Base-by-base conservation (phyloP, 2,329 filamentous ascomycete genomes). In the Diaporthe sp. region DNA sequence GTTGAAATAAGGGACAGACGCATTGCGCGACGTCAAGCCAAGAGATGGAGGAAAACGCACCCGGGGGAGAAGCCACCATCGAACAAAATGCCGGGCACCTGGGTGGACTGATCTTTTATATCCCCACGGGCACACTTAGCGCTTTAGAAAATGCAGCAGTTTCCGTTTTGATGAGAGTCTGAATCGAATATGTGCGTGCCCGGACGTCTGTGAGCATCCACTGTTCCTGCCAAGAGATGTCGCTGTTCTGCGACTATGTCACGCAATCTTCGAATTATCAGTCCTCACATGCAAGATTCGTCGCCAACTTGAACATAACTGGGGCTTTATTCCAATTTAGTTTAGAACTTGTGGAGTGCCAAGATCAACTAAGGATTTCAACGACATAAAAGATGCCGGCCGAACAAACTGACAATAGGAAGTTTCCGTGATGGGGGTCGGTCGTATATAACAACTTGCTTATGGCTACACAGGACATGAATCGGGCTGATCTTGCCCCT, bases 271-370 rank as follows among this genome's bases (percentile, higher is more conserved):
- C 34, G 6, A 69, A 28, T 69, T 69, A 15, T 53, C n/a, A 55
- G n/a, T 42, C 65, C 65, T 69, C 49, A 37, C 4, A 69, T 55
- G 65, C 65, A 34, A 69, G 65, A 69, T 69, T 69, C 28, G 46
- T 55, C 49, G 65, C 34, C 65, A 69, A 55, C 22, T 42, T 42
- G 19, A 8, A 55, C 46, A 39, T 69, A 69, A 69, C 2, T 55
- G 65, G 65, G 65, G 65, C 46, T 25, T n/a, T 10, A 22, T 22
- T 55, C 49, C 65, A 42, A 10, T 55, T 69, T 55, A 34, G 34
- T 55, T 13, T 25, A 10, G 19, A 39, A 42, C 10, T 53, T 69
- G 65, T 69, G 65, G 65, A 34, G 46, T 69, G 65, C 65, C 65
- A 69, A 69, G 65, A 39, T 69, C 15, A 42, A 69, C 49, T 69